These are phyloP conservation scores for Sphaerulina populicola DNA, from an alignment of 2,329 filamentous ascomycete genomes.

Conservation along the genomic window DNA sequence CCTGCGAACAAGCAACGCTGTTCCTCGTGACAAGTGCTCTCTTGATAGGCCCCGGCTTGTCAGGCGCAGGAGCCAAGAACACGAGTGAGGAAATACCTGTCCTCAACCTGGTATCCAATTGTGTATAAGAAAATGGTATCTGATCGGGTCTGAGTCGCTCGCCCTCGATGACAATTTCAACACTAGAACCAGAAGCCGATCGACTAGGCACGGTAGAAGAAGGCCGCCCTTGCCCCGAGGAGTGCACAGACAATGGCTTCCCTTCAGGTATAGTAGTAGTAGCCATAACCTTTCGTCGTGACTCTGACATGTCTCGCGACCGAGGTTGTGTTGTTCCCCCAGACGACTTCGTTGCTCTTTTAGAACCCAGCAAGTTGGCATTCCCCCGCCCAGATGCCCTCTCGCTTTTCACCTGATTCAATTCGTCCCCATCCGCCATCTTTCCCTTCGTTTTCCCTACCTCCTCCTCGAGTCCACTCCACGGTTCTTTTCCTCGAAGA, in stretches of 20 bases:
- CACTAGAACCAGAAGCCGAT: too few species aligned
- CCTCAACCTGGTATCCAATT: not conserved
- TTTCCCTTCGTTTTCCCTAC: too few species aligned
- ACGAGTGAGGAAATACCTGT: not conserved
- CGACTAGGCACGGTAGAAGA: too few species aligned
- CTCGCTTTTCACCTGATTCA: too few species aligned
- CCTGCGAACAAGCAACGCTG: not conserved
- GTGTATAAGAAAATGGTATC: not conserved
- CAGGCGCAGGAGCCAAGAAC: not conserved
- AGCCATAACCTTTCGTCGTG: not conserved
- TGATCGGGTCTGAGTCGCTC: not conserved
- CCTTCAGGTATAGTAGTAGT: not conserved
- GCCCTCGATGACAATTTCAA: not conserved
- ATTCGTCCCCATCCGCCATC: too few species aligned
- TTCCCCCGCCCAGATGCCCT: too few species aligned
- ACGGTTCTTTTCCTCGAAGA: not conserved
- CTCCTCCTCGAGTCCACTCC: too few species aligned
- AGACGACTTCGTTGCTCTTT: too few species aligned
- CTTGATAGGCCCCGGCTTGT: not conserved
- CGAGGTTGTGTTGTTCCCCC: too few species aligned
- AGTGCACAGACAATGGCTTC: too few species aligned
- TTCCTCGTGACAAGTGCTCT: not conserved
- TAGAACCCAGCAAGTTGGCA: too few species aligned
- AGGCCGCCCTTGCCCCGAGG: not conserved
- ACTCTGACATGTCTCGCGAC: not conserved